Evolutionary conservation across 768 basidiomycete genomes (phyloP).

Genomic region (Scleroderma citrinum): DNA sequence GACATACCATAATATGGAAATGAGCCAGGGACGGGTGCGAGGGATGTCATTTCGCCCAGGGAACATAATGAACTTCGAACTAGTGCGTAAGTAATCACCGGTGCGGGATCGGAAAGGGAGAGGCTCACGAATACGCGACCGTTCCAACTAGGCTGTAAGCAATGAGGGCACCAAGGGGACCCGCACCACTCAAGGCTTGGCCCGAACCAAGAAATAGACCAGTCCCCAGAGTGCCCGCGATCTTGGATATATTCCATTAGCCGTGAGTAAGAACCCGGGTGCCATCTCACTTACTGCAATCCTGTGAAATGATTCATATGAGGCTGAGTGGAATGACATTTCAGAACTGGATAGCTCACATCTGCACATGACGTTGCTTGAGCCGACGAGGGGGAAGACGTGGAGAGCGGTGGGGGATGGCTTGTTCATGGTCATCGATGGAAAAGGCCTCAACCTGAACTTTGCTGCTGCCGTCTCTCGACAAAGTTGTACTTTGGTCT

Average conservation of each 20-base stretch:
- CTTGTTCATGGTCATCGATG: not conserved
- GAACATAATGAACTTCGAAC: conserved; percentile 49
- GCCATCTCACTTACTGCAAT: conserved; percentile 46
- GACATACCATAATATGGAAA: conserved; percentile 62
- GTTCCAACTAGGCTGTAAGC: conserved; percentile 60
- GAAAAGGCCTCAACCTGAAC: not conserved
- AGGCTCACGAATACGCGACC: conserved; percentile 52
- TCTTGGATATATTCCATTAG: conserved; percentile 28
- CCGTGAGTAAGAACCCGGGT: conserved; percentile 10
- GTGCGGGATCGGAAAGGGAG: conserved; percentile 8
- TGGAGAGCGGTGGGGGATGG: not conserved
- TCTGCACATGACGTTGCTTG: conserved; percentile 75
- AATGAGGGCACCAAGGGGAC: conserved; percentile 61
- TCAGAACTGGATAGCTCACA: conserved; percentile 36
- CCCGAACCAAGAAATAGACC: conserved; percentile 72
- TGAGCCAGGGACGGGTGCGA: conserved; percentile 72
- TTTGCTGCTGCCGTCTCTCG: not conserved
- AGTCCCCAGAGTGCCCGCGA: conserved; percentile 70
- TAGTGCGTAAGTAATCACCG: conserved; percentile 14
- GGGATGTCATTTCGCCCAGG: conserved; percentile 74
- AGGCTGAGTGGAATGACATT: not conserved
- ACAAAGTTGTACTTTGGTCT: not conserved
- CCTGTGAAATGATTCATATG: conserved; percentile 26
- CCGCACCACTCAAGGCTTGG: conserved; percentile 50
- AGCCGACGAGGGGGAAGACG: conserved; percentile 38